Evolutionary conservation across 139 green algal species (phyloP), one percentile per base, ranked within the genome.

Genomic region (Chlorella sp.): DNA sequence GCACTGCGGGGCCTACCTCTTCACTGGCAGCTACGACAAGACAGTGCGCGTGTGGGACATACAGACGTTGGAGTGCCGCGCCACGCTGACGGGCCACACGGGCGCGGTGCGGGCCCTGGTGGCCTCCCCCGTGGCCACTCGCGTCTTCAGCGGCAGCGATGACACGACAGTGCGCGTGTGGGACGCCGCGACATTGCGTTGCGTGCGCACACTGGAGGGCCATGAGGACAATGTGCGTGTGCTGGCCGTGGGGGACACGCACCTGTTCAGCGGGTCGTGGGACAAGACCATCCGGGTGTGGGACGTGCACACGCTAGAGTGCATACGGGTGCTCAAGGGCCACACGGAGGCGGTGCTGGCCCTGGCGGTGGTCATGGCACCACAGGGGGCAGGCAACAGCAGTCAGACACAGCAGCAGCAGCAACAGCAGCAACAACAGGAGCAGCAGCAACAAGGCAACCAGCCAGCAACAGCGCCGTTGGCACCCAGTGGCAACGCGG

Each of bases 201-300:
- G 93, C 85, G 55, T 96, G 34, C 83, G 85, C 55, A 93, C 84
- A 31, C 83, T 97, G 59, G 74, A 90, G 70, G 93, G 93, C 2
- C 93, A 98, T 78, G 89, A 94, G 49, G 93, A 97, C 83, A 97
- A 97, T 60, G 93, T 98, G 67, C 86, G 93, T 0, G 93, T 97
- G 77, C 85, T 98, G 70, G 88, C 86, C 1, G 87, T 92, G 2
- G 88, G 87, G 20, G 79, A 87, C 23, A 69, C 74, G 6, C 74
- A 86, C 79, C 85, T 98, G 60, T 98, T 93, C 86, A 89, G 74
- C 31, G 93, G 93, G 26, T 94, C 87, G 5, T 98, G 93, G 93
- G 93, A 98, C 79, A 95, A 95, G 82, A 97, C 89, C 60, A 93
- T 98, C 60, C 82, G 92, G 55, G 79, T 95, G 59, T 97, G 92